Conservation (phyloP, 1,284 basidiomycete species). For the Fomitopsis schrenkii region DNA sequence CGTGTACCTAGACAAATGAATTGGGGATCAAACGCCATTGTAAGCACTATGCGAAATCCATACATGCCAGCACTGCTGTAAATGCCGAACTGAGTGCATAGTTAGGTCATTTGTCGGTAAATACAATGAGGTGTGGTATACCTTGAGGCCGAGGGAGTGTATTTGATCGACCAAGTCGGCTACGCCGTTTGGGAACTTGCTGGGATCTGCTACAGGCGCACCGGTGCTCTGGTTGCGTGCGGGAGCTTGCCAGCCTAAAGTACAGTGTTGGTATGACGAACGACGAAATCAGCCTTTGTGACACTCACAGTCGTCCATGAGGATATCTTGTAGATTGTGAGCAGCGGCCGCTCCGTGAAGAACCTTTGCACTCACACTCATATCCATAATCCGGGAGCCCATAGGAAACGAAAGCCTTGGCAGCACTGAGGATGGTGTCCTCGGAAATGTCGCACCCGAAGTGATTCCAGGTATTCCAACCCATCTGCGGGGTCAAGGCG, state of each 20-base stretch:
- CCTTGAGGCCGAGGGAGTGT: slow-evolving; percentile 39
- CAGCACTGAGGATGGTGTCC: slow-evolving; percentile 29
- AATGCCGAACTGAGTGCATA: slow-evolving; percentile 33
- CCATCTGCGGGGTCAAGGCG: slow-evolving; percentile 36
- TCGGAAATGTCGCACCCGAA: slow-evolving; percentile 33
- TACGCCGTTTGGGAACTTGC: slow-evolving; percentile 43
- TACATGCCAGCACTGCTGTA: slow-evolving; percentile 44
- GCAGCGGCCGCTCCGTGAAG: neutral
- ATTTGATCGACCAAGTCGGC: slow-evolving; percentile 37
- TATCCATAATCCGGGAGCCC: slow-evolving; percentile 28
- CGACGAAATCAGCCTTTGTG: neutral
- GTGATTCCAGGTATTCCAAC: slow-evolving; percentile 37
- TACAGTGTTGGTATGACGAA: neutral
- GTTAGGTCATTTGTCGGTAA: neutral
- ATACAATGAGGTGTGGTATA: slow-evolving; percentile 7
- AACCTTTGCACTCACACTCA: slow-evolving; percentile 23
- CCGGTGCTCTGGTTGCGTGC: slow-evolving; percentile 26
- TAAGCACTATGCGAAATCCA: neutral
- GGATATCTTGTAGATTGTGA: slow-evolving; percentile 22
- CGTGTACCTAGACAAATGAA: slow-evolving; percentile 27
- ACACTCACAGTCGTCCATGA: slow-evolving; percentile 32
- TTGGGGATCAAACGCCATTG: neutral
- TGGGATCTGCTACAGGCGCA: slow-evolving; percentile 31
- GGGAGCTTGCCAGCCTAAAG: slow-evolving; percentile 31
- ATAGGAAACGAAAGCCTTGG: slow-evolving; percentile 25